phyloP scores from a whole-genome alignment of 768 basidiomycete genomes.

The Leccinum ochraceum region DNA sequence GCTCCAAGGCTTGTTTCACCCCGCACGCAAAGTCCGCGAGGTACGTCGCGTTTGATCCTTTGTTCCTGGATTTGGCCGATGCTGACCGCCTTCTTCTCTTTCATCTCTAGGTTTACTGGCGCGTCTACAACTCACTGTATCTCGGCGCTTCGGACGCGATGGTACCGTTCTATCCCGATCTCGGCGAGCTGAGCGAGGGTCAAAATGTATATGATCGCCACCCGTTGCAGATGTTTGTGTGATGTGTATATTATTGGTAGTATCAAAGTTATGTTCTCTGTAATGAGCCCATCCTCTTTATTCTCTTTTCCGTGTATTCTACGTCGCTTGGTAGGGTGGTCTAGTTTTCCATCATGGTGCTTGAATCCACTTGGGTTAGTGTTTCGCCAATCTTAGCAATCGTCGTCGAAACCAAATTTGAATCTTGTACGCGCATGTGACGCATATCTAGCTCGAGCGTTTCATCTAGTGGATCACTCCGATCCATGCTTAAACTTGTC shows the following conservation, averaged over 20 bases:
- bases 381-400: background rate
- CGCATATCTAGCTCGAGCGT: background rate
- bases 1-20: constrained; percentile 95
- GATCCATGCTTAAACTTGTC: too few species aligned
- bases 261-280: constrained; percentile 1
- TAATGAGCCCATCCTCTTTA: background rate
- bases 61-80: background rate
- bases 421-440: background rate
- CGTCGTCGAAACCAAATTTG: background rate
- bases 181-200: constrained; percentile 88
- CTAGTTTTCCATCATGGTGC: too few species aligned
- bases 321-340: background rate
- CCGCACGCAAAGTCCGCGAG: constrained; percentile 95
- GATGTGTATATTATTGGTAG: constrained; percentile 22
- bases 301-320: background rate
- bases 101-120: constrained; percentile 72
- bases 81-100: constrained; percentile 7
- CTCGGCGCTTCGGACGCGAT: constrained; percentile 88
- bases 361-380: background rate
- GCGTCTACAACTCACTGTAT: constrained; percentile 92
- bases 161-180: constrained; percentile 93
- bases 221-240: constrained; percentile 83
- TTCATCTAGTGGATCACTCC: background rate
- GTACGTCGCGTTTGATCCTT: constrained; percentile 43
- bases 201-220: constrained; percentile 88